These are phyloP conservation scores for Pyrenula massariospora DNA, from an alignment of 495 filamentous ascomycete genomes.

Conservation along the genomic window DNA sequence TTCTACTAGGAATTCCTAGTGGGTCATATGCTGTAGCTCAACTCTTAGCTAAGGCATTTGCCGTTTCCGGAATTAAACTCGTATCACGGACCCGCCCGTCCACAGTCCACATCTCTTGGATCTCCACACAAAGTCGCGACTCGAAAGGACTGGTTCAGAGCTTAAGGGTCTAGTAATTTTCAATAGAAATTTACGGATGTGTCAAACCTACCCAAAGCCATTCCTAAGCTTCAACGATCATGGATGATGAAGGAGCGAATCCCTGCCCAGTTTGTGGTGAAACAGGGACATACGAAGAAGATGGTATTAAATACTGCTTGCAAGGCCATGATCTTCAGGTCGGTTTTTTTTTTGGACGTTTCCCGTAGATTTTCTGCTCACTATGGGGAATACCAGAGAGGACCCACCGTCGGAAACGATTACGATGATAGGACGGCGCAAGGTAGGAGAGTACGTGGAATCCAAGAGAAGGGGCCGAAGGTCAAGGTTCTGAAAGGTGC, in stretches of 20 bases:
- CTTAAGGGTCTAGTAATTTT: no score
- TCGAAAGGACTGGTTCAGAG: no score
- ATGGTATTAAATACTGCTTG: slow-evolving; percentile 37
- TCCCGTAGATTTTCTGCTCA: no score
- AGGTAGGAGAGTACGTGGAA: slow-evolving; percentile 46
- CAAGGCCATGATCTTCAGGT: slow-evolving; percentile 41
- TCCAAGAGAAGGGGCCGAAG: slow-evolving; percentile 33
- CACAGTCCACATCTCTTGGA: no score
- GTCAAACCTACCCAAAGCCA: background rate
- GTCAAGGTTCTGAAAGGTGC: slow-evolving; percentile 20
- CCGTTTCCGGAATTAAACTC: no score
- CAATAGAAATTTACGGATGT: background rate
- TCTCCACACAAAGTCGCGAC: no score
- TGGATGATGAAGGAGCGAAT: background rate
- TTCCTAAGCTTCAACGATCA: background rate
- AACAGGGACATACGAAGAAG: slow-evolving; percentile 32
- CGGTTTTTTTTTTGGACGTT: background rate
- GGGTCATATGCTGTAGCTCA: no score
- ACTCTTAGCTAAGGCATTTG: no score
- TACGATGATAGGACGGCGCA: slow-evolving; percentile 61
- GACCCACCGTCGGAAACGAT: slow-evolving; percentile 45
- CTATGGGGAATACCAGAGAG: no score
- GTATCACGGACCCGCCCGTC: no score
- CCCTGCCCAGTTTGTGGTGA: slow-evolving; percentile 35
- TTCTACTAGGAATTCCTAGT: no score